These are phyloP conservation scores for Cladosporium sp. DNA, from an alignment of 2,329 filamentous ascomycete species.

Conservation along the genomic window DNA sequence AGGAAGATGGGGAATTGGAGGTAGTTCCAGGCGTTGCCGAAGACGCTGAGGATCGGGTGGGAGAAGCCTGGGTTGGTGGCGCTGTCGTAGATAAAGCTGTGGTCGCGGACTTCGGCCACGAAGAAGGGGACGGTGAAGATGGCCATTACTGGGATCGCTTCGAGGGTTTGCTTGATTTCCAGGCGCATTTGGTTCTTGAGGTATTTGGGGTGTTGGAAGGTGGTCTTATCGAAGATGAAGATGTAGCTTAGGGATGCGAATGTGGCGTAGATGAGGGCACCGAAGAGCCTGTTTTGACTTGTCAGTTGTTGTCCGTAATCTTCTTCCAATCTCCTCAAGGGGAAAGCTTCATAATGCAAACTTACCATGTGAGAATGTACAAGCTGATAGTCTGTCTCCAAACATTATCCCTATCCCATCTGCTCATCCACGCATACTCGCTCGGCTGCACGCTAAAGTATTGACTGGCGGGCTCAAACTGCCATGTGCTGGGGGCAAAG, in stretches of 20 bases:
- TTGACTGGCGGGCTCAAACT: constrained; percentile 67
- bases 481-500: constrained; percentile 33
- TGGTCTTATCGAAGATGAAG: constrained; percentile 88
- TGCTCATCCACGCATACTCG: constrained; percentile 72
- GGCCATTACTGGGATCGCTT: constrained; percentile 76
- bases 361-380: constrained; percentile 80
- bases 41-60: constrained; percentile 25
- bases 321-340: not conserved
- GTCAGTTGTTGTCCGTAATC: constrained; percentile 9
- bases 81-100: constrained; percentile 82
- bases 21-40: constrained; percentile 58
- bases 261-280: constrained; percentile 75
- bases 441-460: constrained; percentile 67
- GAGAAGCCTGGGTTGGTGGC: constrained; percentile 24
- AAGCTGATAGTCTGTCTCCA: constrained; percentile 69
- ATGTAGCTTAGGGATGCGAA: constrained; percentile 78
- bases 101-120: constrained; percentile 75
- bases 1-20: constrained; percentile 85
- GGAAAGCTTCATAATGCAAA: not conserved
- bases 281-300: constrained; percentile 65
- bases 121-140: constrained; percentile 77
- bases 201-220: constrained; percentile 85
- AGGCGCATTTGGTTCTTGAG: constrained; percentile 86
- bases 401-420: constrained; percentile 71
- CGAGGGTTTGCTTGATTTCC: constrained; percentile 77